Conservation (phyloP, 495 filamentous ascomycete genomes). For the Neurospora tetraspora region DNA sequence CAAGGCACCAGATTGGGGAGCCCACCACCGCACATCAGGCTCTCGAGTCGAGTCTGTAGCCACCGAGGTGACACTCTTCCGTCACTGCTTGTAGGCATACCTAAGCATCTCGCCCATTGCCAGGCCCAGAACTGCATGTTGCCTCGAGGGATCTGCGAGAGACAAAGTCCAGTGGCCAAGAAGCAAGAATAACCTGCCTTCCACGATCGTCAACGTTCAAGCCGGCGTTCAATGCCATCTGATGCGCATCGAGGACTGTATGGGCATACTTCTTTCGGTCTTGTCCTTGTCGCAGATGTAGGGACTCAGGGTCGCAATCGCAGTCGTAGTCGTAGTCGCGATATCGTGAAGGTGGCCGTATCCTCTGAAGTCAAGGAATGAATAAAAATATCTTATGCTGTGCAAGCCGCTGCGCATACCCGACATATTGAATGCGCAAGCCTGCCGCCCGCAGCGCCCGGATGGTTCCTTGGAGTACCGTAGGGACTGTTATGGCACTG, state of each 20-base stretch:
- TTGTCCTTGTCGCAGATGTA: neutral
- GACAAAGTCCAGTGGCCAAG: neutral
- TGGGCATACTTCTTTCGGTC: neutral
- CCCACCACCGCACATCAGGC: neutral
- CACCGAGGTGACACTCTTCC: conserved; percentile 2
- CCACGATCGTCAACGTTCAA: neutral
- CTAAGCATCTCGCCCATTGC: neutral
- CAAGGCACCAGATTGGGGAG: conserved; percentile 6
- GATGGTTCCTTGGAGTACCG: neutral
- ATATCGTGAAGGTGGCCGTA: conserved; percentile 6
- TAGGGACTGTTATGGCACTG: neutral
- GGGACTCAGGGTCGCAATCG: neutral
- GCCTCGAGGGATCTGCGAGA: neutral
- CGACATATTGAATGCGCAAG: conserved; percentile 14
- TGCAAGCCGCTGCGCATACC: conserved; percentile 21
- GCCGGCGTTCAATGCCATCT: neutral
- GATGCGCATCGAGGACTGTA: neutral
- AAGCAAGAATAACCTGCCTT: neutral
- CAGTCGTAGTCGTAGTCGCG: neutral
- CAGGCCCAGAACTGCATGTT: neutral
- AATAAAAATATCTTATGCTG: conserved; percentile 20
- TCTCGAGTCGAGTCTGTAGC: neutral
- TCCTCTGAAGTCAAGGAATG: neutral
- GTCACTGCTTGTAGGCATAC: neutral
- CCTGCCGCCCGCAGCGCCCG: conserved; percentile 10